A percentile compares a stretch with the other conserved stretches of the same genome.
These are phyloP conservation scores for Nakaseomyces sp. DNA, from an alignment of 1,139 yeast genomes.

Conservation along the genomic window DNA sequence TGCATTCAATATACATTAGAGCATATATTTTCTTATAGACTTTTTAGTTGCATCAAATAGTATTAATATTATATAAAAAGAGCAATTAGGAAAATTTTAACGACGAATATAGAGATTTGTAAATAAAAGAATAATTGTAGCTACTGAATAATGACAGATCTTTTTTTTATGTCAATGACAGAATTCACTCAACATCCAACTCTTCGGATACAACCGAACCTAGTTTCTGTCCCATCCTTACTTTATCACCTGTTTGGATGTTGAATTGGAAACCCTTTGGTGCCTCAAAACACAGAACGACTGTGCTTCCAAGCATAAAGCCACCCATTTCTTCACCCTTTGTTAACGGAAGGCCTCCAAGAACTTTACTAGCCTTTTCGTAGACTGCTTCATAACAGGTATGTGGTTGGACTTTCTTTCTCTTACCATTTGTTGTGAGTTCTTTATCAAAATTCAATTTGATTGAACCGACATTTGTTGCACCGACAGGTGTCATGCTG, in stretches of 20 bases:
- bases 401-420: conserved; percentile 39
- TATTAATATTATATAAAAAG: neutral
- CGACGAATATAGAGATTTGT: neutral
- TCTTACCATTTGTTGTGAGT: conserved; percentile 59
- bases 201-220: conserved; percentile 39
- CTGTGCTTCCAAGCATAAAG: conserved; percentile 89
- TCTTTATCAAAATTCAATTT: conserved; percentile 87
- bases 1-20: no score
- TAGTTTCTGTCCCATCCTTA: conserved; percentile 76
- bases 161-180: no score
- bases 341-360: conserved; percentile 80
- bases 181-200: conserved; percentile 18
- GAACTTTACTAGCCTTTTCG: conserved; percentile 62
- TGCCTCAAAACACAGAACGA: conserved; percentile 93
- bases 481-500: conserved; percentile 99
- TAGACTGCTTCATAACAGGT: conserved; percentile 95
- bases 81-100: neutral
- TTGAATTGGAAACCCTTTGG: conserved; percentile 69
- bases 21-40: neutral
- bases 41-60: neutral
- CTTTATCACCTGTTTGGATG: conserved; percentile 62
- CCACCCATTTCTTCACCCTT: conserved; percentile 98
- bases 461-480: conserved; percentile 96
- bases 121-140: neutral
- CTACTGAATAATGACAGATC: neutral